Base-by-base conservation (phyloP, 805 yeast genomes). In the Candida anglica region DNA sequence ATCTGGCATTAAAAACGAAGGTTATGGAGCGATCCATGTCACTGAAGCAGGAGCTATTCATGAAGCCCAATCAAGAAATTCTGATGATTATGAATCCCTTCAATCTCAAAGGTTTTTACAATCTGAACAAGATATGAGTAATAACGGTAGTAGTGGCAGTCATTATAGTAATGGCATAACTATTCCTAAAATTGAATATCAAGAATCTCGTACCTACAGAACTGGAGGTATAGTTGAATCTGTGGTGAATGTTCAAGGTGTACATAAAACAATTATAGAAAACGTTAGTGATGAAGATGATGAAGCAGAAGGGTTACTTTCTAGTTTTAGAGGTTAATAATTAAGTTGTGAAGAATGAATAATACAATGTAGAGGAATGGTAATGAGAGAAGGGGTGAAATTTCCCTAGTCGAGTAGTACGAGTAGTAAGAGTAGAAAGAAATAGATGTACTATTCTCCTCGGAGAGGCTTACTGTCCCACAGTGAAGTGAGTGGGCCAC, bases 211-310 rank as follows among this genome's bases (percentile, higher is more conserved):
- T 25, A 52, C 62, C 3, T 67, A 67, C 43, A 46, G 71, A 19
- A 71, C 80, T 8, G 79, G 79, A 13, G 81, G 91, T 6, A 79
- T 87, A 34, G 73, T 85, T 35, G 96, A 87, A 59, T 78, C 85
- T 26, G 81, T 87, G 13, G 78, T 87, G n/a, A 83, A 81, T 32
- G 83, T 83, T 18, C 79, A 81, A 51, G 96, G 96, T 34, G 84
- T 85, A 15, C 79, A 78, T 47, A 87, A 87, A 66, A 86, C 94
- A 3, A 84, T 87, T 40, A 86, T 87, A 48, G 91, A 83, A 47
- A 81, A 77, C 34, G 69, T 73, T 5, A 57, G 74, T 41, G 72
- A 64, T 36, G 63, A 66, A 26, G 77, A 75, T 15, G 63, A 57
- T 25, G 57, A 49, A 7, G 33, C 36, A 13, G 44, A 36, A 5